phyloP scores from a whole-genome alignment of 768 basidiomycete species.

The Leccinum truebloodii region DNA sequence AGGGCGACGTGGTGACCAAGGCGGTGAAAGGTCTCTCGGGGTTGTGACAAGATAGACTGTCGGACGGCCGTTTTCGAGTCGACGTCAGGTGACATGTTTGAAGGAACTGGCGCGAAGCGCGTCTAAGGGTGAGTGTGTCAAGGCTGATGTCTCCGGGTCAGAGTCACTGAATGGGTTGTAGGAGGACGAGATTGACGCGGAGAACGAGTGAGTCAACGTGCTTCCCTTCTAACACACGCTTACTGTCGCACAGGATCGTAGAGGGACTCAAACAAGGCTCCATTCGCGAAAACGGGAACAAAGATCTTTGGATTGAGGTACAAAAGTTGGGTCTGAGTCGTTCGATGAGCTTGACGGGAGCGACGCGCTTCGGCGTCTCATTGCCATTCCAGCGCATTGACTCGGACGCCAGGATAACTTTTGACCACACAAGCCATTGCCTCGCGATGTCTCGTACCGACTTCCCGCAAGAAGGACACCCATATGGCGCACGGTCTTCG shows the following conservation, averaged over 20 bases:
- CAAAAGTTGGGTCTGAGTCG: conserved; percentile 53
- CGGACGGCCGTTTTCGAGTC: conserved; percentile 65
- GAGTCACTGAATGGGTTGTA: conserved; percentile 27
- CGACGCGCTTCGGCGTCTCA: too few relatives aligned
- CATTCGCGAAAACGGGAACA: conserved; percentile 54
- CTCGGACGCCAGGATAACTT: too few relatives aligned
- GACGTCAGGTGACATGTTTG: conserved; percentile 73
- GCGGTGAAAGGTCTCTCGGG: conserved; percentile 75
- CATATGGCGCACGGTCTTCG: too few relatives aligned
- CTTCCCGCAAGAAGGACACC: too few relatives aligned
- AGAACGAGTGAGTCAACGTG: conserved; percentile 56
- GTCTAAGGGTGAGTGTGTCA: conserved; percentile 51
- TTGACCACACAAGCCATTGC: too few relatives aligned
- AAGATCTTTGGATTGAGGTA: conserved; percentile 65
- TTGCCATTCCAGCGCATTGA: conserved; percentile 26
- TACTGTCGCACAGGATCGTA: conserved; percentile 52
- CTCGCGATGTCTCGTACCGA: too few relatives aligned
- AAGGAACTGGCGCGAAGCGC: conserved; percentile 61
- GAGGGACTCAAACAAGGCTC: conserved; percentile 60
- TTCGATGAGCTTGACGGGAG: conserved; percentile 55
- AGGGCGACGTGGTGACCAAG: conserved; percentile 81
- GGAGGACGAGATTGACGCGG: conserved; percentile 83
- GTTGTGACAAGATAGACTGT: conserved; percentile 71
- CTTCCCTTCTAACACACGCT: neutral
- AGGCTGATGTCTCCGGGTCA: neutral